Evolutionary conservation across 108 stramenopile genomes (phyloP).

Genomic region (Discostella pseudostelligera): DNA sequence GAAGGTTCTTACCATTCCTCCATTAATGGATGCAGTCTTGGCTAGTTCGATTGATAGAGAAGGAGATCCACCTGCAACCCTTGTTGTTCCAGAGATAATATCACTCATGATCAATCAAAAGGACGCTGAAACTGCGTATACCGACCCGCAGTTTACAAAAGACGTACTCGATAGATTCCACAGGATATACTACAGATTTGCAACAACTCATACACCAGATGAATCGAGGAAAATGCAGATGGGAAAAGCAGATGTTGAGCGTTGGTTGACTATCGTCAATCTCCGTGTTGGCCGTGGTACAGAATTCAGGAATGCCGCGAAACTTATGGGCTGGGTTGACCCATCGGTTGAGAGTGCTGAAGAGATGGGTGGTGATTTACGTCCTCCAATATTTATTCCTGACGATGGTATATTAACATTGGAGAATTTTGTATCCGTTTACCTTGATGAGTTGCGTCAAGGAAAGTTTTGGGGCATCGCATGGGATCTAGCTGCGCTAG

Average conservation of each 20-base stretch:
- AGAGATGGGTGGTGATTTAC: conserved; percentile 34
- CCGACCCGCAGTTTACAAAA: conserved; percentile 53
- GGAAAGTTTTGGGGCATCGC: conserved; percentile 96
- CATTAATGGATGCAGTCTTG: conserved; percentile 54
- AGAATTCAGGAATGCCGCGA: conserved; percentile 75
- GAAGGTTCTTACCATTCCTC: conserved; percentile 62
- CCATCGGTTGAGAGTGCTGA: conserved; percentile 28
- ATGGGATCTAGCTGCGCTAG: conserved; percentile 79
- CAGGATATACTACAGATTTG: conserved; percentile 56
- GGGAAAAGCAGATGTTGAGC: conserved; percentile 70
- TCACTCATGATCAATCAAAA: conserved; percentile 58
- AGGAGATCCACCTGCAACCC: conserved; percentile 59
- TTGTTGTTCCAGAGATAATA: conserved; percentile 83
- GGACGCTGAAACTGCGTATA: conserved; percentile 45
- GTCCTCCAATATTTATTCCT: conserved; percentile 56
- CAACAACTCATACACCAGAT: conserved; percentile 26
- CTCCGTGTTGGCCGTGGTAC: conserved; percentile 68
- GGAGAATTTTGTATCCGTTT: conserved; percentile 74
- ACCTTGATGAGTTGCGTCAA: conserved; percentile 71
- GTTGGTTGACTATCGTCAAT: conserved; percentile 83
- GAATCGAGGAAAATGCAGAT: conserved; percentile 43
- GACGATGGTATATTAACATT: conserved; percentile 58
- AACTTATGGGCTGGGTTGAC: conserved; percentile 68
- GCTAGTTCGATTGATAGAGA: conserved; percentile 18
- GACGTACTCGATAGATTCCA: conserved; percentile 57